Evolutionary conservation across 352 stramenopile species (phyloP).

Genomic region (Globisporangium camurandrum): DNA sequence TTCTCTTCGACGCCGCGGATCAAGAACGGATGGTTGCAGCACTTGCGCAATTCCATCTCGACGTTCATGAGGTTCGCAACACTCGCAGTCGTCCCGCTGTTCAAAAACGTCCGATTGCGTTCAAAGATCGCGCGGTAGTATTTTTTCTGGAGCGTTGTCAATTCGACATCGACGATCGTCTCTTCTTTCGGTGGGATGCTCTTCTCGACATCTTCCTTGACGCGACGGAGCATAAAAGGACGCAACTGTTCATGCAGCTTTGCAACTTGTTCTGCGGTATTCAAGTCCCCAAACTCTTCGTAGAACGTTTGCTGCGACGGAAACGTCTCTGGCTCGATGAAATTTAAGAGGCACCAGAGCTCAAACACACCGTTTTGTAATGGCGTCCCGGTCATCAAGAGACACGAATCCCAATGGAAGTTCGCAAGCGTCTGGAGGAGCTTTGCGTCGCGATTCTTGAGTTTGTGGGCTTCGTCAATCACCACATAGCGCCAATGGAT

Average conservation of each 20-base stretch:
- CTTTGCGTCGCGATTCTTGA: constrained; percentile 97
- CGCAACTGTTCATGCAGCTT: constrained; percentile 95
- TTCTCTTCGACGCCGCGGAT: constrained; percentile 97
- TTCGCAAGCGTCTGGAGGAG: constrained; percentile 87
- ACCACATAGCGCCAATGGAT: constrained; percentile 97
- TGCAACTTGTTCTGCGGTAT: constrained; percentile 94
- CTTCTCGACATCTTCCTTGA: constrained; percentile 99
- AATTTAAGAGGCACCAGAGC: constrained; percentile 99
- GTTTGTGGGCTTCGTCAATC: constrained; percentile 98
- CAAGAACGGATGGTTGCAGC: constrained; percentile 99
- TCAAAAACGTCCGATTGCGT: constrained; percentile 92
- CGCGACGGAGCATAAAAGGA: constrained; percentile 97
- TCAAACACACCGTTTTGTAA: constrained; percentile 99
- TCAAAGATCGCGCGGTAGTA: constrained; percentile 98
- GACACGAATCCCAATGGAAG: constrained; percentile 85
- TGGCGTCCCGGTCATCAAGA: constrained; percentile 96
- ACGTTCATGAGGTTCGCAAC: constrained; percentile 98
- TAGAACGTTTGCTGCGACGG: constrained; percentile 93
- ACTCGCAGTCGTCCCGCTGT: constrained; percentile 81
- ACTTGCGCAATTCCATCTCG: constrained; percentile 99
- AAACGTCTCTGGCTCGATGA: constrained; percentile 96
- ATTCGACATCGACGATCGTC: constrained; percentile 99
- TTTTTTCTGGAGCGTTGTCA: constrained; percentile 99
- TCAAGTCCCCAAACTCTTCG: constrained; percentile 95
- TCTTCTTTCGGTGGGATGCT: constrained; percentile 98